Conservation (phyloP, 2,329 filamentous ascomycete genomes). For the Thelonectria rubi region DNA sequence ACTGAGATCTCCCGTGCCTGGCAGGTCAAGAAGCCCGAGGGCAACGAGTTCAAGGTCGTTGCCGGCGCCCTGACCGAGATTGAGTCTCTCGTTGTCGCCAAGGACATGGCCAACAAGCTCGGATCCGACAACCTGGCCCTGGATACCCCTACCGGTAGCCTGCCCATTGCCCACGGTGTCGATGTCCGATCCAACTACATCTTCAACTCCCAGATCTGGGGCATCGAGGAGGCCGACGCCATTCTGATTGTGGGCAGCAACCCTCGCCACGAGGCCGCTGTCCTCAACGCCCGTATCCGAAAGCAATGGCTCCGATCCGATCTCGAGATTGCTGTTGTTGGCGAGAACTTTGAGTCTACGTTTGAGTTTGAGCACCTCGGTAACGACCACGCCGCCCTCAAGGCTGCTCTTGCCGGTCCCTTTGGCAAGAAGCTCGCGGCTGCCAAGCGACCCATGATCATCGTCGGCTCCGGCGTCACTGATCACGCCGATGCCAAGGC, state of each 20-base stretch:
- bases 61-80: slow-evolving; percentile 91
- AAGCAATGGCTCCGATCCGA: slow-evolving; percentile 98
- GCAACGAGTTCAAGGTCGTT: slow-evolving; percentile 95
- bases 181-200: slow-evolving; percentile 94
- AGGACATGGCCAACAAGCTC: slow-evolving; percentile 96
- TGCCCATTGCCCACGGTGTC: slow-evolving; percentile 88
- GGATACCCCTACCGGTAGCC: slow-evolving; percentile 84
- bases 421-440: slow-evolving; percentile 93
- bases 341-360: slow-evolving; percentile 90
- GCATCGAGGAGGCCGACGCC: slow-evolving; percentile 91
- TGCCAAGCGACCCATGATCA: slow-evolving; percentile 95
- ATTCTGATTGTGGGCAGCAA: slow-evolving; percentile 96
- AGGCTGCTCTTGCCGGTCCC: slow-evolving; percentile 82
- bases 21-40: slow-evolving; percentile 80
- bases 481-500: slow-evolving; percentile 92
- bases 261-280: slow-evolving; percentile 92
- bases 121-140: slow-evolving; percentile 95
- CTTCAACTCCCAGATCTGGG: slow-evolving; percentile 95
- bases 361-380: slow-evolving; percentile 96
- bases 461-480: slow-evolving; percentile 89
- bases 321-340: slow-evolving; percentile 89
- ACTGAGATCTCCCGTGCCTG: slow-evolving; percentile 85
- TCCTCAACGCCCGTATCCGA: slow-evolving; percentile 93
- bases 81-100: slow-evolving; percentile 94
- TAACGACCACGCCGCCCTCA: slow-evolving; percentile 78